phyloP scores from a whole-genome alignment of 2,329 filamentous ascomycete genomes.

The Pseudogymnoascus sp. region DNA sequence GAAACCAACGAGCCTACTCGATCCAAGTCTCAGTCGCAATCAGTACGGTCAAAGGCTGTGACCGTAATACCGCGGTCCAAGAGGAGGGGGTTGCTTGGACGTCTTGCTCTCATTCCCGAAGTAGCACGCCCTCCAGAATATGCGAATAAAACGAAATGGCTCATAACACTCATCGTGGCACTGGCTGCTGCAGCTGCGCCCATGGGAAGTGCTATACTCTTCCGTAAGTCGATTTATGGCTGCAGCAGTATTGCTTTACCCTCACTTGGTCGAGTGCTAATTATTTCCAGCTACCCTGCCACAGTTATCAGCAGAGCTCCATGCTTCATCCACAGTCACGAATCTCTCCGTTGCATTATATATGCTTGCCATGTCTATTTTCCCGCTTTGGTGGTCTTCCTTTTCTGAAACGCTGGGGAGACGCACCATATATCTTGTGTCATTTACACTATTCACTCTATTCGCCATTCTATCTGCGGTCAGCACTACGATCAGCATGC shows the following conservation, averaged over 20 bases:
- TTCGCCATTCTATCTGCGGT: constrained; percentile 65
- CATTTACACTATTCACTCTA: constrained; percentile 64
- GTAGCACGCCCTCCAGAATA: constrained; percentile 72
- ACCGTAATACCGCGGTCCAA: constrained; percentile 39
- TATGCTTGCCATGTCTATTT: constrained; percentile 77
- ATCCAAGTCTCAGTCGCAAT: constrained; percentile 33
- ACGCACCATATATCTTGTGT: constrained; percentile 69
- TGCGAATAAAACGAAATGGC: constrained; percentile 69
- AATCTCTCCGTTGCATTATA: constrained; percentile 74
- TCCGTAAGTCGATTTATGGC: constrained; percentile 49
- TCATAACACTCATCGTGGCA: constrained; percentile 70
- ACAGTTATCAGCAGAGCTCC: constrained; percentile 54
- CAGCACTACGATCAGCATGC: constrained; percentile 63
- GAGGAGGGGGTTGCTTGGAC: constrained; percentile 66
- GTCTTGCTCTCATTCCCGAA: constrained; percentile 68
- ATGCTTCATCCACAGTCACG: constrained; percentile 56
- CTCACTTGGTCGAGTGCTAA: constrained; percentile 13
- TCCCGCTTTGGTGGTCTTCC: constrained; percentile 74
- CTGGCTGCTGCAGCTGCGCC: constrained; percentile 71
- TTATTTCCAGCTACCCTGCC: constrained; percentile 54
- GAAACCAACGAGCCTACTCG: constrained; percentile 1
- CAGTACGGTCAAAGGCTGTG: constrained; percentile 32
- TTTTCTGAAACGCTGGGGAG: constrained; percentile 69
- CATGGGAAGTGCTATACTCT: constrained; percentile 76
- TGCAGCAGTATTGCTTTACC: neutral